Evolutionary conservation across 2,329 filamentous ascomycete species (phyloP).

Genomic region (Calycina marina): DNA sequence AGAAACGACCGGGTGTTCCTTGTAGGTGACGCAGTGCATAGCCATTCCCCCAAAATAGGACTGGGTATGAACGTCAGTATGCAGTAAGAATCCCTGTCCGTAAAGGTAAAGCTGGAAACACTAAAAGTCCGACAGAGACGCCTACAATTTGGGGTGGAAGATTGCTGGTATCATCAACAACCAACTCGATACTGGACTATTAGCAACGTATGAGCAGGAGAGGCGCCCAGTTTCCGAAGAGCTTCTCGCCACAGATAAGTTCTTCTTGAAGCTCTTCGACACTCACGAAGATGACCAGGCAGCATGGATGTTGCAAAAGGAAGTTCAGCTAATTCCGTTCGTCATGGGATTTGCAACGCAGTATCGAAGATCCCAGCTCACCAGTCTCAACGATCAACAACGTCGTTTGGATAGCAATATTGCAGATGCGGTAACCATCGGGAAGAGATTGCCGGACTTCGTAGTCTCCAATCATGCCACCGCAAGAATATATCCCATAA

Average conservation of each 20-base stretch:
- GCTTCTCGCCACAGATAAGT: conserved; percentile 49
- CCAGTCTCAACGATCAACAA: conserved; percentile 39
- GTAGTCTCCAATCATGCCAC: conserved; percentile 43
- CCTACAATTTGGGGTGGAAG: conserved; percentile 49
- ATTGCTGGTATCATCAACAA: conserved; percentile 22
- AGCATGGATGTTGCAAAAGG: conserved; percentile 36
- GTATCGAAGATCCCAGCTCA: conserved; percentile 39
- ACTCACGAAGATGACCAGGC: conserved; percentile 28
- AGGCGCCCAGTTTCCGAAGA: conserved; percentile 47
- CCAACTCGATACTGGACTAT: conserved; percentile 31
- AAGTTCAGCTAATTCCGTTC: conserved; percentile 45
- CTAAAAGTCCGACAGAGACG: conserved; percentile 7
- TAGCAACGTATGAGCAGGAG: conserved; percentile 49
- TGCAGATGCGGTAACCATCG: conserved; percentile 24
- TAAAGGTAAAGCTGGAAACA: no score
- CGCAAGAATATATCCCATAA: conserved; percentile 41
- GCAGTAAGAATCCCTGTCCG: conserved; percentile 51
- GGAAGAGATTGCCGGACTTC: conserved; percentile 43
- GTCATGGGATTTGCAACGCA: conserved; percentile 42
- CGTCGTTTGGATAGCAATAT: conserved; percentile 25
- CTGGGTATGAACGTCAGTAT: conserved; percentile 45
- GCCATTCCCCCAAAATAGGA: conserved; percentile 48
- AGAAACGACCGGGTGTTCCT: conserved; percentile 34
- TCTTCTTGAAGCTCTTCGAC: conserved; percentile 37
- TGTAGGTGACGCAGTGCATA: conserved; percentile 32